A percentile compares a stretch with the other conserved stretches of the same genome.
Conservation (phyloP, 1,139 yeast genomes). For the Suhomyces terraborum region DNA sequence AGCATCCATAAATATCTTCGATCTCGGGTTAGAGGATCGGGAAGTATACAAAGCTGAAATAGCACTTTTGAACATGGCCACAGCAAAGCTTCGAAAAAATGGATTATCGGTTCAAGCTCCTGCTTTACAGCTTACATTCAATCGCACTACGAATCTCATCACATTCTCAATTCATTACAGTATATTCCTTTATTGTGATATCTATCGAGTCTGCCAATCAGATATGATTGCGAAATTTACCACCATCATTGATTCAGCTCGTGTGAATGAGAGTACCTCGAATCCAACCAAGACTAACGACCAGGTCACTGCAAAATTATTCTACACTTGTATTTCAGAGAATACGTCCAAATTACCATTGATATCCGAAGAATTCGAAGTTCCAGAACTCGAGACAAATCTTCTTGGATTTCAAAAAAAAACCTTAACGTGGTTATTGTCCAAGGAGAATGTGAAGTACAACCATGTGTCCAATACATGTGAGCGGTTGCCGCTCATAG, state of each 20-base stretch:
- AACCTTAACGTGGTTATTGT: constrained; percentile 66
- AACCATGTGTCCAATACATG: constrained; percentile 30
- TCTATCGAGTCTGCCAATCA: constrained; percentile 15
- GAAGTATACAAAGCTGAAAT: constrained; percentile 12
- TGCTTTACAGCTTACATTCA: constrained; percentile 10
- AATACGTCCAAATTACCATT: constrained; percentile 29
- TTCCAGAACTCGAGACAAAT: constrained; percentile 52
- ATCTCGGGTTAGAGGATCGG: not conserved
- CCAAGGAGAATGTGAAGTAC: constrained; percentile 56
- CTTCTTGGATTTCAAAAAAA: constrained; percentile 61
- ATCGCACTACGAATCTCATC: constrained; percentile 7
- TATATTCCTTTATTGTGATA: constrained; percentile 13
- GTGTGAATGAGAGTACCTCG: too few relatives aligned
- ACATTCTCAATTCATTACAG: constrained; percentile 12
- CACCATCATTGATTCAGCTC: constrained; percentile 1
- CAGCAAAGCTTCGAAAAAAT: constrained; percentile 15
- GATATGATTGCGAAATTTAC: constrained; percentile 15
- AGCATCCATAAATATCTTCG: constrained; percentile 9
- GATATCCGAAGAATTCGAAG: constrained; percentile 27
- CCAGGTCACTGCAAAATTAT: constrained; percentile 19
- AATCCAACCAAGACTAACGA: too few relatives aligned
- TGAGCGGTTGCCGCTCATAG: constrained; percentile 21
- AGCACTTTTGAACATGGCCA: constrained; percentile 14
- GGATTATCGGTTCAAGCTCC: constrained; percentile 14
- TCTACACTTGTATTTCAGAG: constrained; percentile 39